Base-by-base conservation (phyloP, 2,329 filamentous ascomycete genomes). In the Paecilomyces formosus region DNA sequence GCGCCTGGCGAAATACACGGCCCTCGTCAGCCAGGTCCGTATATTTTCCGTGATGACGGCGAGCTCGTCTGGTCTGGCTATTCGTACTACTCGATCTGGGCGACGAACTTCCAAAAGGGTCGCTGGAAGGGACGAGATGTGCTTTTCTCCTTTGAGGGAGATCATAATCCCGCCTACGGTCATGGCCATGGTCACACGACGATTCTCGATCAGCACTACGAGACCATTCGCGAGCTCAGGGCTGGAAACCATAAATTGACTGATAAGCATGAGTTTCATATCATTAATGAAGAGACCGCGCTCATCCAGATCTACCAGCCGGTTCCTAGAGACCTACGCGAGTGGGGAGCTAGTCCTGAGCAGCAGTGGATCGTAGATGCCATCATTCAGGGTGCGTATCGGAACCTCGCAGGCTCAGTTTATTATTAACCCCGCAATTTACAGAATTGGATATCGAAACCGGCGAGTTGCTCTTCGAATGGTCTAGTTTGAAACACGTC, bases 11-110 rank as follows among this genome's bases (percentile, higher is more conserved):
- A 45, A 8, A 45, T 15, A 6, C 35, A 78, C 58, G 79, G 78
- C 0, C 81, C 81, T 1, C 75, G 76, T 4, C 82, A 84, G 66
- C 74, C 80, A 1, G 81, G 73, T 0, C 79, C 82, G 0, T 85
- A 85, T 65, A 85, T 85, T 62, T 79, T 83, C 62, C 75, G 76
- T 5, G 77, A 82, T 62, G 70, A 81, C 31, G 82, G 82, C 1
- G 80, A 84, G 55, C 72, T 85, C 0, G 73, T 85, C 22, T 85
- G 82, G 82, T 84, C 82, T 0, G 81, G 82, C 2, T 81, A 81
- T 57, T 77, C 75, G 3, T 78, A 79, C 63, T 82, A 78, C 62
- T 78, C 76, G 31, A 79, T 79, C 65, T 83, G 81, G 78, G 68
- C 77, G 0, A 77, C 77, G 60, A 84, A 84, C 65, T 84, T 85